These are phyloP conservation scores for Aspergillus spinulosporus DNA, from an alignment of 2,329 filamentous ascomycete species.

Conservation along the genomic window DNA sequence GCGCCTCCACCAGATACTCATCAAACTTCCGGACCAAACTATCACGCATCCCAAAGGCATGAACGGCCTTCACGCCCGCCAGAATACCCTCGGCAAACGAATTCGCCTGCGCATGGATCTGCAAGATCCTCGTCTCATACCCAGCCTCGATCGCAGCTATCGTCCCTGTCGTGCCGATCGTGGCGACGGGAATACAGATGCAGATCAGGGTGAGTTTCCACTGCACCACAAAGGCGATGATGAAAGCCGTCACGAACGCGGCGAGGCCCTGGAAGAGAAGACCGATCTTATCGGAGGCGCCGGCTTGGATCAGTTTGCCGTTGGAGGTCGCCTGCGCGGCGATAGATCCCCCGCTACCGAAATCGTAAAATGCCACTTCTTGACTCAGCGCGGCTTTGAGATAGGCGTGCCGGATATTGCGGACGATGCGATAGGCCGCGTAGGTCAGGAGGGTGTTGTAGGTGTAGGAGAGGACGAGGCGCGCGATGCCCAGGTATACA, in stretches of 20 bases:
- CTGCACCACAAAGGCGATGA: constrained; percentile 86
- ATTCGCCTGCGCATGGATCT: constrained; percentile 58
- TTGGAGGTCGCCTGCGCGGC: constrained; percentile 93
- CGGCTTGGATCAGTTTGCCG: constrained; percentile 89
- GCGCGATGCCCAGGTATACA: constrained; percentile 77
- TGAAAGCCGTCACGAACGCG: constrained; percentile 83
- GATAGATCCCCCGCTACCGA: constrained; percentile 86
- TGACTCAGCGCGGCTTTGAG: constrained; percentile 79
- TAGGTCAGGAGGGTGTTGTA: constrained; percentile 89
- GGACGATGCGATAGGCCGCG: constrained; percentile 74
- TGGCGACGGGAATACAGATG: constrained; percentile 74
- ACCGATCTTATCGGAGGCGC: constrained; percentile 85
- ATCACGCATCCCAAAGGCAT: constrained; percentile 26
- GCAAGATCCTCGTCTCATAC: constrained; percentile 74
- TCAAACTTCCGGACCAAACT: constrained; percentile 23
- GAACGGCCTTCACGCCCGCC: constrained; percentile 20
- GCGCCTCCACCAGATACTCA: constrained; percentile 55
- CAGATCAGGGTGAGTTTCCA: constrained; percentile 94
- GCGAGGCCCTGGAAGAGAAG: constrained; percentile 73
- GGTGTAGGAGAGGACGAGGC: constrained; percentile 76
- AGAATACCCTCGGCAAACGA: constrained; percentile 20
- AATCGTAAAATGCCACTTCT: constrained; percentile 92
- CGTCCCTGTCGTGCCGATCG: constrained; percentile 71
- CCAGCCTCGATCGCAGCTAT: constrained; percentile 75
- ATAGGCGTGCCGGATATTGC: constrained; percentile 79